A percentile compares a stretch with the other conserved stretches of the same genome.
Conservation (phyloP, 2,329 filamentous ascomycete genomes). For the Clonostachys chloroleuca region DNA sequence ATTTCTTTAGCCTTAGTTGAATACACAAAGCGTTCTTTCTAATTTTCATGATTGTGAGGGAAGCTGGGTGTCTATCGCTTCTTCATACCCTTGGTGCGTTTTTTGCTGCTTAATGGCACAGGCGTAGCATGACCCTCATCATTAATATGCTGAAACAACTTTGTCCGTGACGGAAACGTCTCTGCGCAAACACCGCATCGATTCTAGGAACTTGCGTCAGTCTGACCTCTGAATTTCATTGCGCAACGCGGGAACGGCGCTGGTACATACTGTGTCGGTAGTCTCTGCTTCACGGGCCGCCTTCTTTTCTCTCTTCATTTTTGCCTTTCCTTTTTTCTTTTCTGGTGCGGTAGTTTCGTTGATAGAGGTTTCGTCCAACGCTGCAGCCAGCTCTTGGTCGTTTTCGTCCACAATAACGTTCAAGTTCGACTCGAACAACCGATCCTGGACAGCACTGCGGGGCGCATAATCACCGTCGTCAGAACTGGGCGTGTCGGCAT, state of each 20-base stretch:
- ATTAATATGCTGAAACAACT: slow-evolving; percentile 70
- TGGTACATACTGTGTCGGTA: neutral
- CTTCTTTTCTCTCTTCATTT: slow-evolving; percentile 44
- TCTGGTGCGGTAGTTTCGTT: slow-evolving; percentile 8
- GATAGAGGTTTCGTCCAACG: slow-evolving; percentile 7
- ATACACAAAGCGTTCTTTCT: slow-evolving; percentile 4
- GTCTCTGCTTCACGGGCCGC: slow-evolving; percentile 17
- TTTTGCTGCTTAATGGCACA: slow-evolving; percentile 9
- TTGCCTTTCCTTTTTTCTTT: slow-evolving; percentile 45
- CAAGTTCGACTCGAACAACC: slow-evolving; percentile 15
- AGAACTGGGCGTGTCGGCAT: neutral
- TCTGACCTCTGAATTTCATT: neutral
- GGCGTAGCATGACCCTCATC: slow-evolving; percentile 60
- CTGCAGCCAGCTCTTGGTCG: neutral
- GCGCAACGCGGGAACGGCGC: neutral
- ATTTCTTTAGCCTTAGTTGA: neutral
- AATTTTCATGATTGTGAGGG: too few species aligned
- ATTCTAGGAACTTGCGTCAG: slow-evolving; percentile 16
- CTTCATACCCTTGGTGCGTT: slow-evolving; percentile 4
- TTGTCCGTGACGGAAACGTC: slow-evolving; percentile 57
- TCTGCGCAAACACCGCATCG: slow-evolving; percentile 39
- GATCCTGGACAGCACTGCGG: slow-evolving; percentile 33
- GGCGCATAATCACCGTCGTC: slow-evolving; percentile 40
- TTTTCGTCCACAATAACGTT: neutral
- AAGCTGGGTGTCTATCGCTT: slow-evolving; percentile 25